Conservation (phyloP, 1,284 basidiomycete species). For the Sporisorium graminicola region DNA sequence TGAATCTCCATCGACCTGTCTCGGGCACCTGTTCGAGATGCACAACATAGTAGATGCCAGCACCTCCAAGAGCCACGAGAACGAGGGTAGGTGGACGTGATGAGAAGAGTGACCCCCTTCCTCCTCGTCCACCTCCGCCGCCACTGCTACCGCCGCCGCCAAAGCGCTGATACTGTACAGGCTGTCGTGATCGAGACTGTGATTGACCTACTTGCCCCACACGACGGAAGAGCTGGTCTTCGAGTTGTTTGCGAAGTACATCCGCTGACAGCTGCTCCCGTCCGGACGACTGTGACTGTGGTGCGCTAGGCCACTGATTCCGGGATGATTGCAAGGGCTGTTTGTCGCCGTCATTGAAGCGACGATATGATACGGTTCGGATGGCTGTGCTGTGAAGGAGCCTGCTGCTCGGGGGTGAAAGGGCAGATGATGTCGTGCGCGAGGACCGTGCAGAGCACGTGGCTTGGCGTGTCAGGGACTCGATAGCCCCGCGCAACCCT, state of each 20-base stretch:
- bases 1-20: conserved; percentile 67
- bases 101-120: conserved; percentile 12
- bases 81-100: conserved; percentile 46
- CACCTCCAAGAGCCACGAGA: conserved; percentile 46
- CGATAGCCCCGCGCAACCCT: conserved; percentile 5
- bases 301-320: conserved; percentile 3
- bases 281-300: conserved; percentile 7
- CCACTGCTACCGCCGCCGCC: conserved; percentile 22
- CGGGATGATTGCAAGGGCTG: background rate
- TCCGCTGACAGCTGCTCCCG: conserved; percentile 33
- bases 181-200: conserved; percentile 14
- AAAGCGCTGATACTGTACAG: conserved; percentile 37
- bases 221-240: conserved; percentile 41
- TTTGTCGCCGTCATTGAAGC: conserved; percentile 1
- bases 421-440: background rate
- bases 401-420: background rate
- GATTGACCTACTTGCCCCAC: conserved; percentile 20
- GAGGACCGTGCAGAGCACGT: background rate
- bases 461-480: background rate
- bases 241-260: conserved; percentile 29
- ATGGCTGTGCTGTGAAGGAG: background rate
- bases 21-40: conserved; percentile 66
- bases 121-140: conserved; percentile 12
- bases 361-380: conserved; percentile 1
- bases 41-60: conserved; percentile 60